Base-by-base conservation (phyloP, 176 grass and related monocot species). In the Hyparrhenia diplandra region DNA sequence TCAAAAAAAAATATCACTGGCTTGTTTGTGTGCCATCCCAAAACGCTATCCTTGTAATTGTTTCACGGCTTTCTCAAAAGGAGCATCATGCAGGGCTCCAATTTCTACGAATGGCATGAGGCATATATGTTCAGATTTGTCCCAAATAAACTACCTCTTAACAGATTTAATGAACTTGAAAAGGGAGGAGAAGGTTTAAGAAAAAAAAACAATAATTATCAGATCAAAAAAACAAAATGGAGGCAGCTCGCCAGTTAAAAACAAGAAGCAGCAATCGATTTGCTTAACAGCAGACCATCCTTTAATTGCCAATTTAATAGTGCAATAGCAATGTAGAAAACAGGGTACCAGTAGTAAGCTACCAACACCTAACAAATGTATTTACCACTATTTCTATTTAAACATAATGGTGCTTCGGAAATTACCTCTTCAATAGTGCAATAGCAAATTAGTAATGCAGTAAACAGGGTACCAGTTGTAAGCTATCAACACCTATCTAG, bases 151-250 rank as follows among this genome's bases (percentile, higher is more conserved):
- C 18, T 73, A 34, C 1, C 13, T 62, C 20, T 25, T 5, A 36
- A 49, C 28, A 69, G 0, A 10, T 76, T 30, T 70, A 14, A 12
- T 75, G 13, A 27, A 60, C 6, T 17, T 75, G 37, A 41, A 41
- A 18, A 13, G 5, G 9, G 16, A 58, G 35, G 66, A 60, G 67
- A 21, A 67, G 2, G 14, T 49, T 49, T 18, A 39, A 39, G 71
- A 61, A 35, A n/a, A n/a, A n/a, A n/a, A n/a, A n/a, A n/a, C n/a
- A 58, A 75, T 18, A 39, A 49, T 82, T 82, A 41, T 51, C 20
- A 31, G 28, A 64, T 24, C 13, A n/a, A n/a, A n/a, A 70, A 82
- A 14, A 1, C 18, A 41, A 47, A 52, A 3, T 63, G 24, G 0
- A 75, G 28, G 65, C 51, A 82, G 35, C 51, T 40, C 10, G 60